These are phyloP conservation scores for Eucalyptus erythrocorys DNA, from an alignment of 345 rosid species.

Conservation along the genomic window DNA sequence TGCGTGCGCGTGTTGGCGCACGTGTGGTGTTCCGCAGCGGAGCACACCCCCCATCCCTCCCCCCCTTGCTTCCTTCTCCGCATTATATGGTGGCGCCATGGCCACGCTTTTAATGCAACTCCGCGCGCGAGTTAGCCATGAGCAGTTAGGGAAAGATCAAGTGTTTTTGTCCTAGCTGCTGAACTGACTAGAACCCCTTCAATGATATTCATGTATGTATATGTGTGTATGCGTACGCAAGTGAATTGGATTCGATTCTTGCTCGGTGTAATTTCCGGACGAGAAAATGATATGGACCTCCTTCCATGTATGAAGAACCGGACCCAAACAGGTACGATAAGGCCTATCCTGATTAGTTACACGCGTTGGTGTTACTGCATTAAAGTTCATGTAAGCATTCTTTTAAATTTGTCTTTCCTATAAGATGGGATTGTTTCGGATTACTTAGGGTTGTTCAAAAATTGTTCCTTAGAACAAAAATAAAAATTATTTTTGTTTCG, in stretches of 20 bases:
- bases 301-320: rapidly evolving
- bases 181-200: neutral
- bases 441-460: too few species aligned
- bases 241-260: neutral
- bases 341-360: rapidly evolving
- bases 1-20: conserved; percentile 21
- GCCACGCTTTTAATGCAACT: neutral
- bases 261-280: neutral
- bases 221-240: rapidly evolving
- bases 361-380: neutral
- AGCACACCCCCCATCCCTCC: neutral
- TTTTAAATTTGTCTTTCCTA: neutral
- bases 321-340: rapidly evolving
- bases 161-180: neutral
- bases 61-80: neutral
- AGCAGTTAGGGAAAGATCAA: neutral
- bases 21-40: conserved; percentile 23
- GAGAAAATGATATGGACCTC: rapidly evolving
- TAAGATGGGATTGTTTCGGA: rapidly evolving
- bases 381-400: neutral
- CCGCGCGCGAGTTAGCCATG: neutral
- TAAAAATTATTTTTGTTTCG: too few species aligned
- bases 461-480: too few species aligned
- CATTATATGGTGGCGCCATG: neutral
- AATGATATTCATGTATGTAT: neutral